Evolutionary conservation across 768 basidiomycete species (phyloP).

Genomic region (Pleurotus tuber-regium): DNA sequence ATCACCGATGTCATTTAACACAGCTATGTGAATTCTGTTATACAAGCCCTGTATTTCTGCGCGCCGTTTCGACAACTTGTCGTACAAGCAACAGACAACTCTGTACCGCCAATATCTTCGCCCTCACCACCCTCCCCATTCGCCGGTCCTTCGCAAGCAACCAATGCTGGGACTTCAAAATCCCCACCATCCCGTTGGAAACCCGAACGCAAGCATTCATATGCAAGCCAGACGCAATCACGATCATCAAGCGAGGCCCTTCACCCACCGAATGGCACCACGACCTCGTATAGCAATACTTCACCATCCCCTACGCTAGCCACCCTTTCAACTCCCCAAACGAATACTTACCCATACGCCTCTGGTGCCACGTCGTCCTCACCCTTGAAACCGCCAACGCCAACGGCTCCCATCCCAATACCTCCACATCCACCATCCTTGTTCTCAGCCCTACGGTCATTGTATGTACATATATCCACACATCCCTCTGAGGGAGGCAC

Average conservation of each 20-base stretch:
- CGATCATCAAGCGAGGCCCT: constrained; percentile 6
- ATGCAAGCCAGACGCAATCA: constrained; percentile 16
- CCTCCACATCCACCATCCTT: constrained; percentile 69
- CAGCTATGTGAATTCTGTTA: constrained; percentile 98
- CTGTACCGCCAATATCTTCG: constrained; percentile 28
- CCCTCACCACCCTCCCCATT: constrained; percentile 20
- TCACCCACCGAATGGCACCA: constrained; percentile 21
- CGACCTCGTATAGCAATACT: background rate
- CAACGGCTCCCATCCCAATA: constrained; percentile 40
- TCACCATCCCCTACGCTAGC: constrained; percentile 15
- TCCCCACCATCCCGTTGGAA: constrained; percentile 49
- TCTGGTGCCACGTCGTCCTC: constrained; percentile 14
- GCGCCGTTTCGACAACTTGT: constrained; percentile 90
- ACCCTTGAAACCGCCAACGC: constrained; percentile 18
- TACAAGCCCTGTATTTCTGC: constrained; percentile 96
- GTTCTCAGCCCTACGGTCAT: constrained; percentile 89
- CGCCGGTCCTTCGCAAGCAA: constrained; percentile 27
- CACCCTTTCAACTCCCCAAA: background rate
- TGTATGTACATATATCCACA: constrained; percentile 80
- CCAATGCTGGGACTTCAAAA: constrained; percentile 8
- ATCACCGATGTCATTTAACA: constrained; percentile 12
- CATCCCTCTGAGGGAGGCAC: constrained; percentile 81
- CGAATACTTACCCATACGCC: background rate
- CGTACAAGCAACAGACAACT: constrained; percentile 61
- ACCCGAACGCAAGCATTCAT: constrained; percentile 49